phyloP scores from a whole-genome alignment of 345 rosid genomes.

The Alliaria petiolata region DNA sequence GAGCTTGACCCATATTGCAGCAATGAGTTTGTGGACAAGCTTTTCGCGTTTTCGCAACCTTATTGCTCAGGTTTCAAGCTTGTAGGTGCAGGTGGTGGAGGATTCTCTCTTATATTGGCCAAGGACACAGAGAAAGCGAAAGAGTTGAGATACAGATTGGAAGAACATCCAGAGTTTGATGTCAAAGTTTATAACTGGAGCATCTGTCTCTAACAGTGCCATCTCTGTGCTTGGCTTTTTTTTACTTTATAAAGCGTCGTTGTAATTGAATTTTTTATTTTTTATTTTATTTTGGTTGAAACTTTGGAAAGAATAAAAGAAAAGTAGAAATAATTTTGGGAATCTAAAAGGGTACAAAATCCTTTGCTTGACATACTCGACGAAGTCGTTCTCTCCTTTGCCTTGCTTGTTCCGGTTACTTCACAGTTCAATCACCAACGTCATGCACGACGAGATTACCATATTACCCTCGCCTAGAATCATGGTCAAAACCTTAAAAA shows the following conservation, averaged over 20 bases:
- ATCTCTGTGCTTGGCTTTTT: not conserved
- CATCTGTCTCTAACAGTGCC: slow-evolving; percentile 24
- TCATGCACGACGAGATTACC: not conserved
- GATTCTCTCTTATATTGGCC: slow-evolving; percentile 71
- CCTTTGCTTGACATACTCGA: slow-evolving; percentile 20
- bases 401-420: not conserved
- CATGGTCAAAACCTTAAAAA: slow-evolving; percentile 8
- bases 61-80: slow-evolving; percentile 92
- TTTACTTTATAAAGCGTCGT: not conserved
- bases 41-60: slow-evolving; percentile 58
- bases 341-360: not conserved
- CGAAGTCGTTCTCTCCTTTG: slow-evolving; percentile 22
- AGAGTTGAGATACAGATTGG: slow-evolving; percentile 47
- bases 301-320: not conserved
- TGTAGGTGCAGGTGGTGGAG: slow-evolving; percentile 98
- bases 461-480: slow-evolving; percentile 10
- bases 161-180: slow-evolving; percentile 44
- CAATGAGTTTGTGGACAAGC: slow-evolving; percentile 76
- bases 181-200: slow-evolving; percentile 67
- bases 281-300: not conserved
- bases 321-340: not conserved
- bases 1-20: slow-evolving; percentile 97
- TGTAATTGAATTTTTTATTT: not conserved
- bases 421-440: not conserved
- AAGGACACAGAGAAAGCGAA: slow-evolving; percentile 51